phyloP scores from a whole-genome alignment of 2,329 filamentous ascomycete genomes.

The Arthroderma sp. region DNA sequence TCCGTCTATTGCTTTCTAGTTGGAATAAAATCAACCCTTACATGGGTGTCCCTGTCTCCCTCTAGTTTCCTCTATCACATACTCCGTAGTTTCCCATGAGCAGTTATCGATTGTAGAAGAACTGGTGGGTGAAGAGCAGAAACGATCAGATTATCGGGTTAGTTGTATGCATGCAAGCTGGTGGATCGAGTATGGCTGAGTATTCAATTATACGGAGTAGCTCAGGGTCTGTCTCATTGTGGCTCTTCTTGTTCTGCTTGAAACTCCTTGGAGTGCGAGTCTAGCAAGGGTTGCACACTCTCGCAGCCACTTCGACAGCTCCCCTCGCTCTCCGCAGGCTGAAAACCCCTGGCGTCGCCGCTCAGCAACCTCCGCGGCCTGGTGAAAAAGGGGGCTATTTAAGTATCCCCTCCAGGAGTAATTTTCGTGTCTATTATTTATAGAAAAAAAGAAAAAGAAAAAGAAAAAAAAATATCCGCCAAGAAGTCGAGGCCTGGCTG shows the following conservation, averaged over 20 bases:
- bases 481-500: neutral
- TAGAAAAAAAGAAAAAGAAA: neutral
- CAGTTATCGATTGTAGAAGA: neutral
- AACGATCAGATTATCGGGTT: neutral
- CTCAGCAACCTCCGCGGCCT: neutral
- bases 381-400: neutral
- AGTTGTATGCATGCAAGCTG: neutral
- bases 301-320: too few species aligned
- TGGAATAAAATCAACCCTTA: too few species aligned
- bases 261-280: neutral
- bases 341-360: too few species aligned
- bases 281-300: neutral
- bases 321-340: too few species aligned
- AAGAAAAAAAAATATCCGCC: neutral
- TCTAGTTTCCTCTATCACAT: neutral
- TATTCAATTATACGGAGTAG: too few species aligned
- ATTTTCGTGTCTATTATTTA: too few species aligned
- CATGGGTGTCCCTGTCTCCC: too few species aligned
- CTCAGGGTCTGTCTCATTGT: neutral
- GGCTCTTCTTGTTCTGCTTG: neutral
- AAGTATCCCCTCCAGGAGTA: too few species aligned
- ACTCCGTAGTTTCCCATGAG: neutral
- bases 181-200: neutral
- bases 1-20: too few species aligned
- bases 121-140: neutral